Base-by-base conservation (phyloP, 1,139 yeast genomes). In the Saccharomyces hybrid region DNA sequence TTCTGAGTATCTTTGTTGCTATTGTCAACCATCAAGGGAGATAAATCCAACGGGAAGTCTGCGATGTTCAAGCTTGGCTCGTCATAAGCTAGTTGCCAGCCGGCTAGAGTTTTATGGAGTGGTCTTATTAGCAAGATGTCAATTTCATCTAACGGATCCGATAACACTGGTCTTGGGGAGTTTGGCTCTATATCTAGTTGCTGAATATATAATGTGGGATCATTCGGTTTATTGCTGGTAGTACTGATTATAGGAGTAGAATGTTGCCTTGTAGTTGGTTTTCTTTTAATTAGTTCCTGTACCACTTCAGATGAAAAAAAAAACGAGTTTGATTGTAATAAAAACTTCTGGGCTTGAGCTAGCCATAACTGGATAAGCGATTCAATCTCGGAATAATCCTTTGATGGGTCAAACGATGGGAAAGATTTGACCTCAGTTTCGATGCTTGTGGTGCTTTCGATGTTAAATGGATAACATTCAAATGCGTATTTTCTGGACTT, bases 31-130 rank as follows among this genome's bases (percentile, higher is more conserved):
- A 51, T 52, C 64, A 66, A 62, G 3, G 64, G 63, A 2, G 61
- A 54, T 1, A 59, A 50, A 54, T 65, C 65, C n/a, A 68, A 47
- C 14, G 61, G 55, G 50, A 60, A 66, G 49, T 68, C 70, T 2
- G 63, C 64, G 8, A 67, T 57, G 49, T 64, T 64, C 34, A 68
- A 52, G 52, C 59, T 63, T 14, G 71, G 71, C 51, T 67, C 70
- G 56, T 68, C 71, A 31, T 59, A 62, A 1, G 71, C 71, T 16
- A 67, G 50, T 52, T 67, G 70, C 68, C 68, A 65, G 13, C 67
- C 64, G 2, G 59, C 46, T 23, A 57, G 56, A 4, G 59, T 51
- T 4, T 61, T 60, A 8, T 59, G 46, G 5, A 59, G 52, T 4
- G 68, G 63, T 46, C 69, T 58, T 14, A 67, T 50, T 4, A 67